Percentiles rank a stretch among this genome's conserved stretches.
Evolutionary conservation across 2,329 filamentous ascomycete genomes (phyloP).

Genomic region (Exophiala alcalophila): DNA sequence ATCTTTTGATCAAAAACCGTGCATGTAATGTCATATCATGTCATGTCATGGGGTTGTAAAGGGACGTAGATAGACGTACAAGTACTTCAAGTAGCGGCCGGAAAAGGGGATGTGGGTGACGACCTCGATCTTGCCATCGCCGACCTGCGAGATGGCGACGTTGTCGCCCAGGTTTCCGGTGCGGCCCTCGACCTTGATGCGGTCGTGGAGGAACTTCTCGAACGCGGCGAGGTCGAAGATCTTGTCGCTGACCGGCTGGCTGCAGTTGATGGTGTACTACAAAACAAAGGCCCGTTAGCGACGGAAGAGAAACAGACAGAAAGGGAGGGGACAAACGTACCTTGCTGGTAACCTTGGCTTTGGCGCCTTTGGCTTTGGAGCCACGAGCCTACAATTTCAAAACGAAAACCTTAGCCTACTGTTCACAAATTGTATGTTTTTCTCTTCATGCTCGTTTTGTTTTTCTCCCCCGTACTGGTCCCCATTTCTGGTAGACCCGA

Average conservation of each 20-base stretch:
- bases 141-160: slow-evolving; percentile 83
- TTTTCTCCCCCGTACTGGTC: too few relatives aligned
- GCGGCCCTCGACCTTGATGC: slow-evolving; percentile 99
- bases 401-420: slow-evolving; percentile 86
- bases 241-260: slow-evolving; percentile 97
- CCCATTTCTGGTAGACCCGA: too few relatives aligned
- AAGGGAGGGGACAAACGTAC: slow-evolving; percentile 34
- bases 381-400: slow-evolving; percentile 41
- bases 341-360: slow-evolving; percentile 48
- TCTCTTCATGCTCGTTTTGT: slow-evolving; percentile 1
- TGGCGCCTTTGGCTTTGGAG: slow-evolving; percentile 41
- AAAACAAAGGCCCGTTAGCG: slow-evolving; percentile 3
- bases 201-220: slow-evolving; percentile 99
- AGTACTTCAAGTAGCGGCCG: slow-evolving; percentile 99
- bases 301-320: background rate
- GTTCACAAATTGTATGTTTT: too few relatives aligned
- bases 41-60: too few relatives aligned
- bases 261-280: slow-evolving; percentile 98
- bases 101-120: slow-evolving; percentile 97
- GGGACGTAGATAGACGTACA: too few relatives aligned
- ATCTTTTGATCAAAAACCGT: too few relatives aligned
- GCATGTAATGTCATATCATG: too few relatives aligned
- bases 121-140: slow-evolving; percentile 97
- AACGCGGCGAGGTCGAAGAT: slow-evolving; percentile 99
- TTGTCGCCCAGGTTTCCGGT: slow-evolving; percentile 96